These are phyloP conservation scores for Triticum turgidum DNA, from an alignment of 176 grass and related monocot species.

Conservation along the genomic window DNA sequence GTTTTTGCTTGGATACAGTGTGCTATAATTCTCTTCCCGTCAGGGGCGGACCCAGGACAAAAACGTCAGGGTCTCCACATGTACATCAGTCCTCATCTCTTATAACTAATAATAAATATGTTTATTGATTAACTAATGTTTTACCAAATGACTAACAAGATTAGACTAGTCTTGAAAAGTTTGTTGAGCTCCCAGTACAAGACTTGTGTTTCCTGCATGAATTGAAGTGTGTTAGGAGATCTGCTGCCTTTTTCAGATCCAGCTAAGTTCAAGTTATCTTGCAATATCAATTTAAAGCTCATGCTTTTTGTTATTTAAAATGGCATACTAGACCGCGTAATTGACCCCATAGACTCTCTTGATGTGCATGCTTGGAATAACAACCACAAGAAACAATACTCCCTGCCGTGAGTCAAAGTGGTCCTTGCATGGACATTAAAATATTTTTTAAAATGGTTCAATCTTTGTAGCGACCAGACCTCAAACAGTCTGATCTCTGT, in stretches of 20 bases:
- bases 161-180: background rate
- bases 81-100: background rate
- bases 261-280: background rate
- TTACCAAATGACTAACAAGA: constrained; percentile 6
- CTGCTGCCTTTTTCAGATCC: background rate
- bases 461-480: too few relatives aligned
- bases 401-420: background rate
- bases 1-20: constrained; percentile 7
- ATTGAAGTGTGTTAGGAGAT: background rate
- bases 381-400: constrained; percentile 12
- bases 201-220: constrained; percentile 7
- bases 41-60: background rate
- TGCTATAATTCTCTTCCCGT: background rate
- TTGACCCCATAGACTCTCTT: background rate
- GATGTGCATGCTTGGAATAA: background rate
- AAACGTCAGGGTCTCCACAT: too few relatives aligned
- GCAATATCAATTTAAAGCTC: background rate
- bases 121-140: background rate
- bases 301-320: constrained; percentile 11
- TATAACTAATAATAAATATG: background rate
- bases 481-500: too few relatives aligned
- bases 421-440: too few relatives aligned
- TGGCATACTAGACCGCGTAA: background rate
- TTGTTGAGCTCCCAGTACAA: constrained; percentile 5
- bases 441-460: too few relatives aligned